Base-by-base conservation (phyloP, 257 asterid genomes). In the Fraxinus cuspidata region DNA sequence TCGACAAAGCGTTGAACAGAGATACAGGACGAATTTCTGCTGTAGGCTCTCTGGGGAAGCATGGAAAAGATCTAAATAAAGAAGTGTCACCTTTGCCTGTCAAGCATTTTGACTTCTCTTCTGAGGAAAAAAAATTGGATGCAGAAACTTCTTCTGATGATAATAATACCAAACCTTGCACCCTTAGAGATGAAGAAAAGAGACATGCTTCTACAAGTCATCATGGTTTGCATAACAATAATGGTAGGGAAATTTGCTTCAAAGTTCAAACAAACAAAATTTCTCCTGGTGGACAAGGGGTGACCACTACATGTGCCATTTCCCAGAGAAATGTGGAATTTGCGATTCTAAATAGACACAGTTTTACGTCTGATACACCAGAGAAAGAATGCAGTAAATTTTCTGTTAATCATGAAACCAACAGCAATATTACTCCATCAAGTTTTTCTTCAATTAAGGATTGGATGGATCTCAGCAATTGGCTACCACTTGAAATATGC, bases 401-500 rank as follows among this genome's bases (percentile, higher is more conserved):
- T 74, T 75, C 81, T 72, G 70, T 79, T 77, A 77, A 73, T 32
- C 77, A 58, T 79, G 87, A 84, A 70, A 51, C 80, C 49, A 88
- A 83, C 84, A 85, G 85, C 81, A 74, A 83, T 64, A 60, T 71
- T 73, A 91, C 96, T 76, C 96, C 96, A 66, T 89, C 94, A 79
- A 93, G 97, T 83, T 85, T 71, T 73, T 76, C 84, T 66, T 79
- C 77, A 18, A 66, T 76, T 69, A 87, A 88, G 82, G 91, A 83
- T 88, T 80, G 77, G 74, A 86, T 89, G 85, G 96, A 92, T 83
- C 91, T 95, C 77, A 88, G 75, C 82, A 86, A 83, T 81, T 95
- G 96, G 99, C 96, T 95, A 72, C 99, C 99, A 79, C 87, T 83
- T 84, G 98, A 95, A 84, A 83, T 95, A 80, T 95, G 98, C 88